Evolutionary conservation across 345 rosid species (phyloP), one percentile per base, ranked within the genome.

Genomic region (Gossypium sturtianum): DNA sequence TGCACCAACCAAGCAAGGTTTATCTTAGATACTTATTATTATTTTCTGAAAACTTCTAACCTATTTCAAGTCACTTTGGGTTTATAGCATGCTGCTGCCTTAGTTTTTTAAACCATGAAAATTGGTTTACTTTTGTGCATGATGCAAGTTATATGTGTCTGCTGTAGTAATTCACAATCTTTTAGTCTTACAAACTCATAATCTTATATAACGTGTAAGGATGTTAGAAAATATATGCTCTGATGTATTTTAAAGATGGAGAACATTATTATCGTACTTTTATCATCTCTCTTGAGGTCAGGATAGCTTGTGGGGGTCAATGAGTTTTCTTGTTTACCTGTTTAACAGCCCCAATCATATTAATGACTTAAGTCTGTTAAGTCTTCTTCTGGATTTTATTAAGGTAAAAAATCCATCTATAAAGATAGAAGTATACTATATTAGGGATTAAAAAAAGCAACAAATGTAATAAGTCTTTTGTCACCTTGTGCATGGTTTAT

Each of bases 1-100:
- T 96, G 84, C 99, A 96, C 85, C 97, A 88, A 82, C 97, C 99
- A 75, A 96, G 98, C 94, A 91, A 87, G 98, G 99, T 96, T 41
- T 62, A 67, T 79, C 70, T 70, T 38, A 15, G 48, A 68, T 63
- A 56, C 66, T 75, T 62, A 12, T 53, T 62, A 8, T 80, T 80
- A 12, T 66, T 66, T 11, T 22, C 44, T 9, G 41, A 34, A 34
- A 34, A 34, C 41, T 34, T 34, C 41, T 43, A 20, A 27, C 38
- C 11, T 38, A 19, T 54, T 41, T 22, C 1, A n/a, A 41, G 52
- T 34, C n/a, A 5, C 47, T 54, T 59, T 9, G n/a, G 58, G 56
- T 34, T 17, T 70, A 16, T 9, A 6, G 15, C 23, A 27, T 25
- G 38, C 57, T 15, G 25, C 45, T 15, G 25, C n/a, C 61, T 29